A percentile compares a stretch with the other conserved stretches of the same genome.
Conservation (phyloP, 768 basidiomycete genomes). For the Imleria badia region DNA sequence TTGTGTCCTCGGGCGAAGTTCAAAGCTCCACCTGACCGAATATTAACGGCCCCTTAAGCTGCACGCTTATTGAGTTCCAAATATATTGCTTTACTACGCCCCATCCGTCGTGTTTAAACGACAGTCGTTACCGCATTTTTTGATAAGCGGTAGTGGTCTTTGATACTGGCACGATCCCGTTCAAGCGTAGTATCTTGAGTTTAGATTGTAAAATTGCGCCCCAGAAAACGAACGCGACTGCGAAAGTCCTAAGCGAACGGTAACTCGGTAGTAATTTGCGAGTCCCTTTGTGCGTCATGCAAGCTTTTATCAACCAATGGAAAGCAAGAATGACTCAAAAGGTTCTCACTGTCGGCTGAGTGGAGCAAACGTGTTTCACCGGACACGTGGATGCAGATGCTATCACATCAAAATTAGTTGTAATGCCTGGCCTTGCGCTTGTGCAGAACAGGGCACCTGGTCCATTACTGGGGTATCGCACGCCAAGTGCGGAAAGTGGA, state of each 20-base stretch:
- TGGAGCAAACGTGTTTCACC: constrained; percentile 27
- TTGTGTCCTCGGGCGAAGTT: neutral
- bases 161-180: neutral
- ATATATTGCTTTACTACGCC: constrained; percentile 1
- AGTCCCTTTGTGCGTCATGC: neutral
- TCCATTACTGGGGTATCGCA: neutral
- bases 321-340: neutral
- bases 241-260: neutral
- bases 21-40: constrained; percentile 16
- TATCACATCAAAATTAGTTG: neutral
- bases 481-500: neutral
- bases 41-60: neutral
- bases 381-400: constrained; percentile 3
- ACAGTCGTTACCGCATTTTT: neutral
- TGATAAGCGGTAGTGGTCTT: too few relatives aligned
- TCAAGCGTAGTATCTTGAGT: neutral
- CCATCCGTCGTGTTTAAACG: neutral
- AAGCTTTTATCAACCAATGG: constrained; percentile 7
- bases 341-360: constrained; percentile 8
- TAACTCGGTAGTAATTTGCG: neutral
- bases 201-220: neutral
- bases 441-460: neutral
- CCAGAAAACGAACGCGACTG: neutral
- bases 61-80: neutral
- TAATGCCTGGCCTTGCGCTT: neutral